Percentiles rank a stretch among this genome's conserved stretches.
phyloP scores from a whole-genome alignment of 164 flowering plant genomes.

The Vitis rotundifolia region DNA sequence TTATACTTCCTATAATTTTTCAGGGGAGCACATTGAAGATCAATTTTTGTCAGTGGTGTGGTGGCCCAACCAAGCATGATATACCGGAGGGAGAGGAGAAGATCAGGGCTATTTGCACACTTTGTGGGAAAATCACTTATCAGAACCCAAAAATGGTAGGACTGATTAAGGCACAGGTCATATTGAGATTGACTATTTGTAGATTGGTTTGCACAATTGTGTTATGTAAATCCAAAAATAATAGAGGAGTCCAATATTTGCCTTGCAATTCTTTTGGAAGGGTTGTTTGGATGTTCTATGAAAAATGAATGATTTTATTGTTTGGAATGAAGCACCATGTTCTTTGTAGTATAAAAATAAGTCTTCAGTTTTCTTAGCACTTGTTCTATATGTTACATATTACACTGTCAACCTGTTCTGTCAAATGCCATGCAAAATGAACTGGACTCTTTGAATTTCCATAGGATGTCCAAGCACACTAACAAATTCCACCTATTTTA shows the following conservation, averaged over 20 bases:
- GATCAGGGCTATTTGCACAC: conserved; percentile 78
- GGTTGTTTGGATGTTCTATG: background rate
- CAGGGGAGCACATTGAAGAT: conserved; percentile 57
- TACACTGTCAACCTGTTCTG: too few species aligned
- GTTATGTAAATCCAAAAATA: background rate
- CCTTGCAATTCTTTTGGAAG: background rate
- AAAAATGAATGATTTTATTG: background rate
- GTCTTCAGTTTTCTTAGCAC: too few species aligned
- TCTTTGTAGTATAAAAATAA: background rate
- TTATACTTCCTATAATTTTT: background rate
- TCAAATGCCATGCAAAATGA: too few species aligned
- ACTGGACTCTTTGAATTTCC: too few species aligned
- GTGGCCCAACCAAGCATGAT: conserved; percentile 76
- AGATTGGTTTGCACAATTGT: background rate
- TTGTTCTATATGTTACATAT: too few species aligned
- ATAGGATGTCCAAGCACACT: too few species aligned
- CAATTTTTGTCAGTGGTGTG: conserved; percentile 90
- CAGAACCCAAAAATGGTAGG: conserved; percentile 97
- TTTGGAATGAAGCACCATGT: background rate
- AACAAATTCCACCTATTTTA: too few species aligned
- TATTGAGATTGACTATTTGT: background rate
- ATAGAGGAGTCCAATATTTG: background rate
- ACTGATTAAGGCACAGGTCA: background rate
- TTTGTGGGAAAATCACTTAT: conserved; percentile 72
- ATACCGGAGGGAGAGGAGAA: conserved; percentile 94